Evolutionary conservation across 202 grass and related monocot genomes (phyloP), one percentile per base, ranked within the genome.

Genomic region (Cymbopogon flexuosus): DNA sequence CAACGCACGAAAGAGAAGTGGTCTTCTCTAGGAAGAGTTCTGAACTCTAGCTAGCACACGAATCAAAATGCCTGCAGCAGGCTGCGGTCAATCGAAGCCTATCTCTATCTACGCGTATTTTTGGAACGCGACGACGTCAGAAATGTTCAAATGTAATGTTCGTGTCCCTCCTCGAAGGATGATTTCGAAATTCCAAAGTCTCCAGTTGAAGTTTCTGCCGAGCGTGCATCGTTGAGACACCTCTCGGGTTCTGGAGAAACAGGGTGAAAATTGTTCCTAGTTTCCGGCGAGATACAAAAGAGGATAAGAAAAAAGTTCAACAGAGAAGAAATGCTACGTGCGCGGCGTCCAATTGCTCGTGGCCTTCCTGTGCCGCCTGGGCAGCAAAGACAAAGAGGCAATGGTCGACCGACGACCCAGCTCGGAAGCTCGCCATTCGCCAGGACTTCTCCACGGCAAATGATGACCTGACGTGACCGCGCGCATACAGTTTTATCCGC

Each of bases 391-490:
- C 27, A 27, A 27, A 27, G 8, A 58, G 8, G 58, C 15, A 46
- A 57, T 3, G 68, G 5, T 16, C 80, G 18, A 16, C 39, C 41
- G 15, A 19, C 23, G 47, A n/a, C 47, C 47, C 16, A 52, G 16
- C 6, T 52, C 49, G 49, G 16, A 52, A 52, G 49, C 6, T 8
- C 6, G 49, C 2, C 51, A 22, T 6, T 51, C 15, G 49, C 19
- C 52, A 22, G 8, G 54, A 23, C 18, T 10, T 68, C 54, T 65
- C 62, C 62, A 80, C 81, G 5, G 22, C 69, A 40, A 62, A 76
- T 84, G 82, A 72, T 85, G 57, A 57, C 12, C 15, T 3, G 77
- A 72, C 3, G 65, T 14, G 82, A 65, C 77, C 19, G 1, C 9
- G 27, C 27, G 27, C 27, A 27, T 27, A 27, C 31, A 11, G 45